Conservation (phyloP, 257 asterid genomes). For the Thymus quinquecostatus region DNA sequence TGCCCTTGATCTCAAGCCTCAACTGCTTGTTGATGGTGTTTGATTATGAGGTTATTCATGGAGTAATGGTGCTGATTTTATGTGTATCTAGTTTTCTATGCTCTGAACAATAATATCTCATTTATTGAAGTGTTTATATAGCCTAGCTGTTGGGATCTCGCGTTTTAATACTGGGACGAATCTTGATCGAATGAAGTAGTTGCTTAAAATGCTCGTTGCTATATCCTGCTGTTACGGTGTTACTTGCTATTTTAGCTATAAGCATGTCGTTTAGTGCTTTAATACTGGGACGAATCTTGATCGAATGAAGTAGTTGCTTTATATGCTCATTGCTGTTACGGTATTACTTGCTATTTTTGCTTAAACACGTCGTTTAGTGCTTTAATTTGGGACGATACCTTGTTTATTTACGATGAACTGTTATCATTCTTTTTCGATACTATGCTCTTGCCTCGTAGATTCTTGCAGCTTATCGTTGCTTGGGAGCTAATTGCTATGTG, state of each 20-base stretch:
- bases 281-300: neutral
- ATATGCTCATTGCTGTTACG: no score
- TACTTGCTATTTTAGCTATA: neutral
- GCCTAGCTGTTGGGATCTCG: conserved; percentile 28
- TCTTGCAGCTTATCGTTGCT: neutral
- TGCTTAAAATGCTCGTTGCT: conserved; percentile 16
- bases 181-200: conserved; percentile 19
- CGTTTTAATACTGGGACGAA: neutral
- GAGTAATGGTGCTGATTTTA: conserved; percentile 31
- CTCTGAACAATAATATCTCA: conserved; percentile 31
- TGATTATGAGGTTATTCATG: conserved; percentile 35
- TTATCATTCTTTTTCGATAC: neutral
- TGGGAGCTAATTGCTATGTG: neutral
- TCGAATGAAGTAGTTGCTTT: neutral
- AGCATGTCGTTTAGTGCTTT: neutral
- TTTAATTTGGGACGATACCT: neutral
- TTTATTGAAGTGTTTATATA: conserved; percentile 39
- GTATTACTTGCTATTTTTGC: neutral
- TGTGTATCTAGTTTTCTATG: conserved; percentile 23
- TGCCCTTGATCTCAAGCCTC: conserved; percentile 51
- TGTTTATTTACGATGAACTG: neutral
- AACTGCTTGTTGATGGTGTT: conserved; percentile 18
- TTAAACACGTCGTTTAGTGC: neutral
- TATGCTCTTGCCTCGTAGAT: neutral
- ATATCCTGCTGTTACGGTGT: neutral